phyloP scores from a whole-genome alignment of 1,139 yeast genomes.

The Candida sp. region DNA sequence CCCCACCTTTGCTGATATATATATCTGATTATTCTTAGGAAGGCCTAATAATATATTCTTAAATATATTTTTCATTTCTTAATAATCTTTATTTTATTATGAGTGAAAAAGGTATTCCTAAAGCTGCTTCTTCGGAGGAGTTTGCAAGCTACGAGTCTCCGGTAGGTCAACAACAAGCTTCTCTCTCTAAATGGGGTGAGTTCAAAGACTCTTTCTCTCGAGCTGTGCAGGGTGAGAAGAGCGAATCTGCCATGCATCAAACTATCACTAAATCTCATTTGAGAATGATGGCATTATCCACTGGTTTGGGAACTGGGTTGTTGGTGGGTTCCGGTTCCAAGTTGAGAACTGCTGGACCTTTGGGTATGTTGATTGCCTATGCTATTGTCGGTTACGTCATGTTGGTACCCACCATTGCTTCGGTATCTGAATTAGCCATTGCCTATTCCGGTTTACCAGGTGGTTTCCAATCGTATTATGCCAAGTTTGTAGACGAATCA shows the following conservation, averaged over 20 bases:
- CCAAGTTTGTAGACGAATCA: slow-evolving; percentile 33
- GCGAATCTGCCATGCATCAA: slow-evolving; percentile 3
- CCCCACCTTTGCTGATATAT: neutral
- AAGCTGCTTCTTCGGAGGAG: neutral
- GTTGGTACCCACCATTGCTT: slow-evolving; percentile 29
- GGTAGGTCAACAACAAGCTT: neutral
- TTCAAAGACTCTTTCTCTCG: slow-evolving; percentile 14
- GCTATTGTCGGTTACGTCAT: slow-evolving; percentile 26
- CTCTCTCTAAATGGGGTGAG: slow-evolving; percentile 8
- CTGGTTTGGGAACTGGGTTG: slow-evolving; percentile 41
- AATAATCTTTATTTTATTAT: too few species aligned
- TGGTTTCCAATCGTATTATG: slow-evolving; percentile 36
- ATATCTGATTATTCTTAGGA: neutral
- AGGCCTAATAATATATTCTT: too few species aligned
- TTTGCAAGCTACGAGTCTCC: neutral
- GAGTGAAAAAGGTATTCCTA: neutral
- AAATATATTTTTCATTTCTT: too few species aligned
- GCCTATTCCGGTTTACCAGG: slow-evolving; percentile 37
- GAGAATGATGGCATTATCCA: slow-evolving; percentile 41
- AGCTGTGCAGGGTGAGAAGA: slow-evolving; percentile 9
- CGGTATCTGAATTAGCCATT: slow-evolving; percentile 36
- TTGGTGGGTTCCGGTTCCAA: slow-evolving; percentile 34
- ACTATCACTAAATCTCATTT: slow-evolving; percentile 26
- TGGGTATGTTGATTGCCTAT: slow-evolving; percentile 32
- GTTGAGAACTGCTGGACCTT: slow-evolving; percentile 33